Base-by-base conservation (phyloP, 177 flowering plant species). In the Vitis hybrid region DNA sequence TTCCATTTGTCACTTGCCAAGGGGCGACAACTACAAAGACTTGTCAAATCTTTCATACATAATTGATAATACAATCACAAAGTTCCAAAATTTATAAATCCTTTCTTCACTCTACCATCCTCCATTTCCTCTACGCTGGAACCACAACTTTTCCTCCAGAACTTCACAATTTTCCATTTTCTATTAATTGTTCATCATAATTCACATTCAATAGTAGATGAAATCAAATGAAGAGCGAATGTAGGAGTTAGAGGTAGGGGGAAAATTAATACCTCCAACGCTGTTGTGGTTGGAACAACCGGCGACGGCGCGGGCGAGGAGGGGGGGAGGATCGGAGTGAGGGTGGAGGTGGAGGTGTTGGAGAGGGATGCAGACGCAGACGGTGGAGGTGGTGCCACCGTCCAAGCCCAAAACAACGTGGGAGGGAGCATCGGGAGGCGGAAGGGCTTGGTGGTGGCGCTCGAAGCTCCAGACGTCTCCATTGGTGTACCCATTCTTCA, bases 281-380 rank as follows among this genome's bases (percentile, higher is more conserved):
- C 94, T 91, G 75, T 94, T 94, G 77, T 91, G 93, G 55, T 94
- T 94, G 75, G 98, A 91, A 82, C 97, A 92, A 21, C 98, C 98
- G 30, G 97, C 87, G 23, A 80, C 84, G 5, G 96, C 91, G 4
- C 97, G 88, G 10, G 90, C 83, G 18, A 90, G 91, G 65, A 94
- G 71, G 0, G 98, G 97, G 4, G 82, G 78, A 55, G 92, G 82
- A 26, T 89, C 88, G 10, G 86, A 89, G 6, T 82, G 77, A 3
- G 69, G 65, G 12, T 67, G 48, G 48, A 40, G 48, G 48, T 40
- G 48, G 48, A 40, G 48, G 48, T 40, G 48, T 40, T 8, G 48
- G 48, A 88, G 2, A 3, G 91, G 87, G 76, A 93, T 78, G 76
- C 98, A 93, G 3, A 93, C 66, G 68, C 98, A 93, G 32, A 90